A percentile compares a stretch with the other conserved stretches of the same genome.
phyloP scores from a whole-genome alignment of 2,329 filamentous ascomycete genomes.

The Aspergillus sojae region DNA sequence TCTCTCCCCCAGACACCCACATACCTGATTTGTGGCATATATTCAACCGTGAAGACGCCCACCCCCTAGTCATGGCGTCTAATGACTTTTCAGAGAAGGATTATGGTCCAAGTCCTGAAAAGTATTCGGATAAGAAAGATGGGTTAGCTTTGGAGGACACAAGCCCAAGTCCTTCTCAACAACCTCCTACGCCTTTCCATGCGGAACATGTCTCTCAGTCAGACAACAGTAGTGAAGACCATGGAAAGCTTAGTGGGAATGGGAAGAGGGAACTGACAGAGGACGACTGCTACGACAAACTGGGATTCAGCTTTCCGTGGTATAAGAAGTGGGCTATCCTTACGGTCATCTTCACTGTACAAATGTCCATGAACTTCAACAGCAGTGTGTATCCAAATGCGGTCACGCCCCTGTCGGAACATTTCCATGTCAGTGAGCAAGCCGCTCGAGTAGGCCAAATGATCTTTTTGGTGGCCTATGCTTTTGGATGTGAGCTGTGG shows the following conservation, averaged over 20 bases:
- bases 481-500: slow-evolving; percentile 86
- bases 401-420: slow-evolving; percentile 64
- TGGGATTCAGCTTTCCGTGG: slow-evolving; percentile 61
- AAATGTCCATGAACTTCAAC: slow-evolving; percentile 80
- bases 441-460: slow-evolving; percentile 72
- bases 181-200: slow-evolving; percentile 12
- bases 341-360: slow-evolving; percentile 70
- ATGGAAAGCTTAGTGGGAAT: slow-evolving; percentile 17
- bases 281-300: slow-evolving; percentile 63
- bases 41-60: not conserved
- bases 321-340: slow-evolving; percentile 73
- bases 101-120: not conserved
- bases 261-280: slow-evolving; percentile 48
- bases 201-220: slow-evolving; percentile 21
- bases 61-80: not conserved
- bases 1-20: not conserved
- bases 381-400: slow-evolving; percentile 72
- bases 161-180: slow-evolving; percentile 10
- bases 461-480: slow-evolving; percentile 77
- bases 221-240: slow-evolving; percentile 15
- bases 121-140: slow-evolving; percentile 9
- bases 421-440: slow-evolving; percentile 70
- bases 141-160: not conserved
- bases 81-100: not conserved
- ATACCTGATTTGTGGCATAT: not conserved